Conservation (phyloP, 2,329 filamentous ascomycete genomes). For the Aspergillus niger region DNA sequence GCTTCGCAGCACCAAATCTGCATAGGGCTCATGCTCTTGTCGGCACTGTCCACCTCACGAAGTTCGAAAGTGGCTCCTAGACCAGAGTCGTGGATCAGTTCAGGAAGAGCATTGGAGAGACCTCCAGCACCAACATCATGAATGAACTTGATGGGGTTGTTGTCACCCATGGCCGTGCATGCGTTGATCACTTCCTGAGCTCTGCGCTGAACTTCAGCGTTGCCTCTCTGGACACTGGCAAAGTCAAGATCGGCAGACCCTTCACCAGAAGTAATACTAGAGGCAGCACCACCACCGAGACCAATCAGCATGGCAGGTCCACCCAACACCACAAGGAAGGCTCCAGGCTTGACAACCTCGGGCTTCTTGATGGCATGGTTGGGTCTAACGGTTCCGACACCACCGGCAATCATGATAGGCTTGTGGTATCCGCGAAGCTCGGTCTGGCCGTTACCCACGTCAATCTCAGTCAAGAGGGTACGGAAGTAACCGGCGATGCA, state of each 20-base stretch:
- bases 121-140: slow-evolving; percentile 97
- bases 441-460: slow-evolving; percentile 60
- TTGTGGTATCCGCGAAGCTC: slow-evolving; percentile 94
- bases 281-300: slow-evolving; percentile 91
- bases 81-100: slow-evolving; percentile 88
- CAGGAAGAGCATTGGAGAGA: slow-evolving; percentile 78
- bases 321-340: slow-evolving; percentile 87
- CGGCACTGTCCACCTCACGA: slow-evolving; percentile 88
- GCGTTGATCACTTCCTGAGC: slow-evolving; percentile 98
- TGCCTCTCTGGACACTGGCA: slow-evolving; percentile 93
- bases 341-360: slow-evolving; percentile 77
- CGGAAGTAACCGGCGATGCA: slow-evolving; percentile 88
- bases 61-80: slow-evolving; percentile 90
- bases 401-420: slow-evolving; percentile 97
- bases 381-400: slow-evolving; percentile 87
- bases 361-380: slow-evolving; percentile 86
- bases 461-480: slow-evolving; percentile 74
- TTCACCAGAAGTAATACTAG: slow-evolving; percentile 84
- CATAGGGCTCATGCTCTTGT: slow-evolving; percentile 88
- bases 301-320: slow-evolving; percentile 98
- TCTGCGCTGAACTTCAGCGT: slow-evolving; percentile 91
- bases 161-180: slow-evolving; percentile 77
- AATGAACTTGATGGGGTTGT: slow-evolving; percentile 93
- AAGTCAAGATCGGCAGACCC: slow-evolving; percentile 92
- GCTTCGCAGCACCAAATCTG: slow-evolving; percentile 99